Evolutionary conservation across 805 yeast species (phyloP).

Genomic region (Grigorovia yakushimaensis): DNA sequence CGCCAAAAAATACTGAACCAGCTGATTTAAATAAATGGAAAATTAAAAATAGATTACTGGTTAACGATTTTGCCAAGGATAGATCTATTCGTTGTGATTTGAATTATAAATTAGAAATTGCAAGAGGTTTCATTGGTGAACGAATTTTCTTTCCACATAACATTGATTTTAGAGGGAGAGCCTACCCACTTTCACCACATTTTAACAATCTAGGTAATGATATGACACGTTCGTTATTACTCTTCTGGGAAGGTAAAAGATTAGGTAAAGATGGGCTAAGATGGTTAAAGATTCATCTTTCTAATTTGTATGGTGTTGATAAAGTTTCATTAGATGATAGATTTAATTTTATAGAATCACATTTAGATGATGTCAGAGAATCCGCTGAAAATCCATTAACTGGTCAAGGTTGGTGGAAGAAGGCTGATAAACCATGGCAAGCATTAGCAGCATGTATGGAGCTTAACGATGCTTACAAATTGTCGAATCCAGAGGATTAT

Average conservation of each 20-base stretch:
- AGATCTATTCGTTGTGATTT: conserved; percentile 90
- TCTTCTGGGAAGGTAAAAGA: conserved; percentile 69
- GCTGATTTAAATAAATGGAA: conserved; percentile 59
- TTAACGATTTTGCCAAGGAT: conserved; percentile 52
- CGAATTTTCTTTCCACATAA: conserved; percentile 72
- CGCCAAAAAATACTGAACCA: conserved; percentile 64
- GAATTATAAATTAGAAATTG: conserved; percentile 89
- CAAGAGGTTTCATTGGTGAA: conserved; percentile 83
- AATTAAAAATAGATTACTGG: conserved; percentile 43
- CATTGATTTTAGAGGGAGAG: conserved; percentile 75
- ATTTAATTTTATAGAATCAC: conserved; percentile 46
- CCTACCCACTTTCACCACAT: conserved; percentile 73
- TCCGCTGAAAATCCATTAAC: conserved; percentile 56
- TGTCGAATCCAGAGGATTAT: conserved; percentile 54
- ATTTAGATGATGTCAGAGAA: conserved; percentile 43
- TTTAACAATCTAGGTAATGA: conserved; percentile 77
- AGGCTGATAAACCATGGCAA: conserved; percentile 81
- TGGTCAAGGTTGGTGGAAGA: conserved; percentile 54
- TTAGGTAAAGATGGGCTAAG: conserved; percentile 54
- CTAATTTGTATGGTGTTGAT: conserved; percentile 67
- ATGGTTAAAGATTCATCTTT: conserved; percentile 70
- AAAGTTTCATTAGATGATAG: conserved; percentile 61
- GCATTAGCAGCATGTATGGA: conserved; percentile 63
- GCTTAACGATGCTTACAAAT: conserved; percentile 47
- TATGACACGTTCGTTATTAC: conserved; percentile 58